phyloP scores from a whole-genome alignment of 163 green algal genomes.

The Volvox carteri region DNA sequence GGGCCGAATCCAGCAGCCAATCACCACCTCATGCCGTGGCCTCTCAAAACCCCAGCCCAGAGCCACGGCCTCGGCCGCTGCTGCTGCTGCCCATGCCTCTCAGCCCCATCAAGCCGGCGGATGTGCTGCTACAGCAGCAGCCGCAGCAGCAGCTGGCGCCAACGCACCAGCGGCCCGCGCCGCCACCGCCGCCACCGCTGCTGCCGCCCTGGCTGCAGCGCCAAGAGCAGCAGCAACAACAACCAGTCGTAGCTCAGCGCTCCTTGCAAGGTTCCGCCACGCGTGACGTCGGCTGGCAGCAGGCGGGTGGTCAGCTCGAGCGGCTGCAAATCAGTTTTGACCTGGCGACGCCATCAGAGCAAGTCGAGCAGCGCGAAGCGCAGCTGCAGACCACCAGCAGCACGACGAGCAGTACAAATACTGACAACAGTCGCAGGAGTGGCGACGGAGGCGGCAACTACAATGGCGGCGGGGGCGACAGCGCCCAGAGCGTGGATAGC shows the following conservation, averaged over 20 bases:
- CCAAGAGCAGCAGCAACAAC: not conserved
- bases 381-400: not conserved
- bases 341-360: too few species aligned
- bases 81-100: slow-evolving; percentile 23
- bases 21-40: not conserved
- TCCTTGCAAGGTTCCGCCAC: not conserved
- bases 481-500: not conserved
- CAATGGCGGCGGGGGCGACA: not conserved
- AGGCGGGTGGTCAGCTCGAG: not conserved
- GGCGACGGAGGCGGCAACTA: not conserved
- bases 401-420: not conserved
- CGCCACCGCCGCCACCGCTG: not conserved
- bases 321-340: not conserved
- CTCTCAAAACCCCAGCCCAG: slow-evolving; percentile 11
- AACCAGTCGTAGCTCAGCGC: not conserved
- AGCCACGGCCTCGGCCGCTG: slow-evolving; percentile 15
- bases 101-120: not conserved
- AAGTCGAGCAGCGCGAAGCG: not conserved
- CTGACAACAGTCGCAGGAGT: not conserved
- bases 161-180: not conserved
- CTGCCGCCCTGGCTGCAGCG: slow-evolving; percentile 10
- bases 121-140: not conserved
- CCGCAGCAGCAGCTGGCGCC: not conserved
- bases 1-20: not conserved
- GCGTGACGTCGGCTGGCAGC: not conserved